Evolutionary conservation across 306 rosid genomes (phyloP), one percentile per base, ranked within the genome.

Genomic region (Begonia peltatifolia): DNA sequence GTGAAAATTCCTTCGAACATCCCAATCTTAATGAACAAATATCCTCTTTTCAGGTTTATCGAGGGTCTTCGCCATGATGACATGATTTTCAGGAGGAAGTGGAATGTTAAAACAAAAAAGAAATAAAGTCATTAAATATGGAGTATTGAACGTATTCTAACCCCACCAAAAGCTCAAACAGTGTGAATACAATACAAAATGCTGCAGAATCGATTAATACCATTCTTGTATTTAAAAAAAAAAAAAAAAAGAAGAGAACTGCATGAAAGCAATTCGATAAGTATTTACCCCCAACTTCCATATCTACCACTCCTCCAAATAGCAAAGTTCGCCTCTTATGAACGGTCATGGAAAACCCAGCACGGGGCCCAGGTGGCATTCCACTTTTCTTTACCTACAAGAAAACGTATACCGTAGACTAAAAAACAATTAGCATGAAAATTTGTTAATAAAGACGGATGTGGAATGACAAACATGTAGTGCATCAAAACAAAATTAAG

Each of bases 321-420:
- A 85, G 76, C 63, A 86, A 42, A 59, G 92, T 94, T 68, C 94
- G 74, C 74, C 75, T 90, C 79, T 90, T 90, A 63, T 90, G 99
- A 65, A 90, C 76, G 75, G 84, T 74, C 88, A 90, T 80, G 63
- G 99, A 78, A 72, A 86, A 90, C 70, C 99, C 99, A 49, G 99
- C 99, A 63, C 94, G 99, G 49, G 99, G 85, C 41, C 94, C 94
- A 43, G 95, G 95, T 56, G 95, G 99, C 95, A 90, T 90, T 73
- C 99, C 99, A 66, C 87, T 77, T 67, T 83, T 90, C 71, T 86
- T 90, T 52, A 86, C 95, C 99, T 90, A 59, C 54, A 55, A 70
- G 60, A 66, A 64, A 63, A 62, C 47, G 54, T 48, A 30, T 30
- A 30, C 38, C 3, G 38, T 6, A 7, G 38, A 30, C 38, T 30